phyloP scores from a whole-genome alignment of 2,329 filamentous ascomycete species.

The Septoria linicola region DNA sequence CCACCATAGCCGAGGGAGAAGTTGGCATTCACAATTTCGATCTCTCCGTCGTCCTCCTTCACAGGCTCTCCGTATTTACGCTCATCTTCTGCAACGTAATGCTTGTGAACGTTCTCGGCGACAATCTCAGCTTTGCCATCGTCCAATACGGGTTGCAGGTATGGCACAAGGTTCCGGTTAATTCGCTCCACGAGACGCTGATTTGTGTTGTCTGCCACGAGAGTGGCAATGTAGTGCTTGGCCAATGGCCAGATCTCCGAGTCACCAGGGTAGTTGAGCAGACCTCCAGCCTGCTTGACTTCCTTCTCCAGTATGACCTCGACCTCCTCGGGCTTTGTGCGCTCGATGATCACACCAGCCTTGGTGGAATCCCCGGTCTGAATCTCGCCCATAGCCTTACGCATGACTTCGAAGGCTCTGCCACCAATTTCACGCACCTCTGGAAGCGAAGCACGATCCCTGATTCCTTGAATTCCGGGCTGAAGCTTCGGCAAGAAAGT shows the following conservation, averaged over 20 bases:
- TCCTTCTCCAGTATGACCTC: conserved; percentile 71
- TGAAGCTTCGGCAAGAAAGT: conserved; percentile 93
- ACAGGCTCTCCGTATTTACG: conserved; percentile 81
- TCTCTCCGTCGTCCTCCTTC: conserved; percentile 86
- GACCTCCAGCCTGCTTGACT: conserved; percentile 66
- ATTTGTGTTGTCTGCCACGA: conserved; percentile 87
- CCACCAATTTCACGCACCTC: conserved; percentile 90
- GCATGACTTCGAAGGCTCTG: conserved; percentile 79
- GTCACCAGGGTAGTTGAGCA: conserved; percentile 62
- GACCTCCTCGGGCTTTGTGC: conserved; percentile 71
- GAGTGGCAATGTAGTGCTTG: conserved; percentile 73
- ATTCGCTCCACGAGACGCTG: conserved; percentile 76
- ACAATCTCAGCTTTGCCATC: conserved; percentile 63
- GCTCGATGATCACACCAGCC: conserved; percentile 60
- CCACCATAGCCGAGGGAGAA: conserved; percentile 98
- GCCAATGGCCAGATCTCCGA: conserved; percentile 62
- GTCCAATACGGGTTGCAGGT: conserved; percentile 69
- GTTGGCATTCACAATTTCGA: conserved; percentile 94
- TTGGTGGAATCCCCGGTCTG: conserved; percentile 45
- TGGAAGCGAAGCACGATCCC: conserved; percentile 83
- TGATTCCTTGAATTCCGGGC: conserved; percentile 87
- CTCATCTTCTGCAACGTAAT: conserved; percentile 80
- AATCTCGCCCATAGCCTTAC: conserved; percentile 80
- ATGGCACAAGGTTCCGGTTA: conserved; percentile 65
- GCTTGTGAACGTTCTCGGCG: conserved; percentile 69